Base-by-base conservation (phyloP, 495 filamentous ascomycete species). In the Penicillium manginii region DNA sequence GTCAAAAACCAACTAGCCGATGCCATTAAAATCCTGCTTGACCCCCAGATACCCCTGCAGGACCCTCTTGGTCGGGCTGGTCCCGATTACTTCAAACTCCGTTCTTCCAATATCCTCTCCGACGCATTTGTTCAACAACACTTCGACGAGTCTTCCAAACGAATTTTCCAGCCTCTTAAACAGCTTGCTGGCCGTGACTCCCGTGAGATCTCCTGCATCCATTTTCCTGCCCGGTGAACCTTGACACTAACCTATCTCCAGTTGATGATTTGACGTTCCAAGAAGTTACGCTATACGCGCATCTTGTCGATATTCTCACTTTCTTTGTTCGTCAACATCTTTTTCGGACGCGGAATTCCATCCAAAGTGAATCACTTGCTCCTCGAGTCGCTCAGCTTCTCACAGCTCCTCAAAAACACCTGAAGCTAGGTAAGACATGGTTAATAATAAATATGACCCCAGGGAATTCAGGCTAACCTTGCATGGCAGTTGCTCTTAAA, bases 1-100 rank as follows among this genome's bases (percentile, higher is more conserved):
- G 91, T 98, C 58, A 97, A 97, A 77, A 92, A 91, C 26, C 96
- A 98, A 68, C 88, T 98, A 65, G 91, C 94, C 11, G 94, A 98
- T 75, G 91, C 94, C 23, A 89, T 98, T 69, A 97, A 96, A 73
- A 88, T 98, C 18, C 79, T 98, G 22, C 83, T 98, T 17, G 96
- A 98, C 65, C 92, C 91, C n/a, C 84, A 86, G 52, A 83, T 84
- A 43, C 73, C 78, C 47, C 50, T 80, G 58, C 79, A 79, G 59
- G 91, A 96, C 53, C 76, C 81, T 51, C 78, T 91, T 66, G 76
- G 76, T 55, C 89, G 90, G 70, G 80, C 81, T 58, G 86, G 87
- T 53, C 83, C 79, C 63, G 92, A 96, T 55, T 86, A 88, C 60
- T 80, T 86, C 48, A 87, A 93, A 72, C 55, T 84, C 23, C 81